Evolutionary conservation across 306 rosid genomes (phyloP).

Genomic region (Lathyrus oleraceus): DNA sequence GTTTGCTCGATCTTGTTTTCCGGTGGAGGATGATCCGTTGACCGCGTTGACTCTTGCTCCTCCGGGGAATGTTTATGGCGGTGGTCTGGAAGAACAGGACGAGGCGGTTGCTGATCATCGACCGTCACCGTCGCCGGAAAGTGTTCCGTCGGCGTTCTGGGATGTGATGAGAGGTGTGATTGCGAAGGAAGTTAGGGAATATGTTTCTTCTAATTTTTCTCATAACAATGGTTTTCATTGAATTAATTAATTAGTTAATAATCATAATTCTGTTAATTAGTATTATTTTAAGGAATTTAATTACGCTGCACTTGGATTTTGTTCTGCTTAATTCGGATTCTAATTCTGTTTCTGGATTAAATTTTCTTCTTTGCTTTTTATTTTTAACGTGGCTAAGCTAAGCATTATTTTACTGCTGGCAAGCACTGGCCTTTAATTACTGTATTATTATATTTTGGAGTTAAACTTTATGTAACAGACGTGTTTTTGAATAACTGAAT

Average conservation of each 20-base stretch:
- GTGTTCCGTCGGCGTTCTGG: slow-evolving; percentile 72
- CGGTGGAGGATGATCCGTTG: slow-evolving; percentile 63
- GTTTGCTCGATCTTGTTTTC: not conserved
- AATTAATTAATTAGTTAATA: not conserved
- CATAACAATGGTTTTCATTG: slow-evolving; percentile 51
- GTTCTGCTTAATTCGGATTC: not conserved
- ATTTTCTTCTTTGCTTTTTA: not conserved
- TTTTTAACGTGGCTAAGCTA: not conserved
- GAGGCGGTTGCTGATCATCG: slow-evolving; percentile 14
- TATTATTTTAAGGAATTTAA: not conserved
- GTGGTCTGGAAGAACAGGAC: not conserved
- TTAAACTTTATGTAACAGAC: not conserved
- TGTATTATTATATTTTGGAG: not conserved
- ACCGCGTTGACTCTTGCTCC: slow-evolving; percentile 92
- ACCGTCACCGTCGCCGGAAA: slow-evolving; percentile 34
- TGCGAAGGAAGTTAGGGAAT: slow-evolving; percentile 86
- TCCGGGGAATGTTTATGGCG: slow-evolving; percentile 51
- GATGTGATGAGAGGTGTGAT: slow-evolving; percentile 81
- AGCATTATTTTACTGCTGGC: not conserved
- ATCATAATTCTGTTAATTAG: not conserved
- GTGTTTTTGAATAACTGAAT: not conserved
- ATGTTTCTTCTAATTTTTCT: slow-evolving; percentile 63
- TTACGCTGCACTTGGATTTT: slow-evolving; percentile 11
- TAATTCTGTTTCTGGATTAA: slow-evolving; percentile 9
- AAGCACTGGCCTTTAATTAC: not conserved